Percentiles rank a stretch among this genome's conserved stretches.
These are phyloP conservation scores for Arabidopsis hybrid DNA, from an alignment of 441 rosid genomes.

Conservation along the genomic window DNA sequence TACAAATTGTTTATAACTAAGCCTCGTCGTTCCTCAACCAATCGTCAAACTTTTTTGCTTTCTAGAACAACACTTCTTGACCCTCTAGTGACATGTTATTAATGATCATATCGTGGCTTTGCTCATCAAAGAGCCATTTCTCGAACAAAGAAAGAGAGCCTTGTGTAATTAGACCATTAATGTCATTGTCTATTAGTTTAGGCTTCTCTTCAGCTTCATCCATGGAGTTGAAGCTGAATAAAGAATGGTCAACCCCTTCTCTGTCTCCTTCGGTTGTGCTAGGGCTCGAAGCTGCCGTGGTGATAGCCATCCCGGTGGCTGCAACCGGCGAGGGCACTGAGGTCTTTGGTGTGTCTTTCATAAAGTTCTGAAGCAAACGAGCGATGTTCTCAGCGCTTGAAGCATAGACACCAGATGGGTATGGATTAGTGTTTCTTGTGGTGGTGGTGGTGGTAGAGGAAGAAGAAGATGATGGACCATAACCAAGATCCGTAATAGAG, in stretches of 20 bases:
- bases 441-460: conserved; percentile 34
- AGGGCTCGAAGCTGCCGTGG: conserved; percentile 47
- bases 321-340: conserved; percentile 36
- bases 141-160: conserved; percentile 78
- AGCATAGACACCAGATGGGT: conserved; percentile 50
- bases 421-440: conserved; percentile 25
- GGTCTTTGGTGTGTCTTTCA: conserved; percentile 46
- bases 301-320: conserved; percentile 25
- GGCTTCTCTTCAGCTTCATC: conserved; percentile 55
- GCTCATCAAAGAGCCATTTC: conserved; percentile 91
- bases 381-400: conserved; percentile 71
- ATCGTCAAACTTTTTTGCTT: conserved; percentile 13
- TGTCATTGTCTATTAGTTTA: conserved; percentile 39
- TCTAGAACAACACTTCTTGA: conserved; percentile 46
- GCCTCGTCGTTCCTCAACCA: conserved; percentile 9
- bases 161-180: conserved; percentile 44
- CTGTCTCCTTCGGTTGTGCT: conserved; percentile 47
- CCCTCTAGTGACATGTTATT: conserved; percentile 62
- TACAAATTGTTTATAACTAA: conserved; percentile 33
- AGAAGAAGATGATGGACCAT: conserved; percentile 43
- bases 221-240: conserved; percentile 45
- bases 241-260: conserved; percentile 53
- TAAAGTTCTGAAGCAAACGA: conserved; percentile 60
- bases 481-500: conserved; percentile 27
- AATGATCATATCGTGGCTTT: conserved; percentile 50